Conservation (phyloP, 2,329 filamentous ascomycete species). For the Ceratocystis colombiana region DNA sequence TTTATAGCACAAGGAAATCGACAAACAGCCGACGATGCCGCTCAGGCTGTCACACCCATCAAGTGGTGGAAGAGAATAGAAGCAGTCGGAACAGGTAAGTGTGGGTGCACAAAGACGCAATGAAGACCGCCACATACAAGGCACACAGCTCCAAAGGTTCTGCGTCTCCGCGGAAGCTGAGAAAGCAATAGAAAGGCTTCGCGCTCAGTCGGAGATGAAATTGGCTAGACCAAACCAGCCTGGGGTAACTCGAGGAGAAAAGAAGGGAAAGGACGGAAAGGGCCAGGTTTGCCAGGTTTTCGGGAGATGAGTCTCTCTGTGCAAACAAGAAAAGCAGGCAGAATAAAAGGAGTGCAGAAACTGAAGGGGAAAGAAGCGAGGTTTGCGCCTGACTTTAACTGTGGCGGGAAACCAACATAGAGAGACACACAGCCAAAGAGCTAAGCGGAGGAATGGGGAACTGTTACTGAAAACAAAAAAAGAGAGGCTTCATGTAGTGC, state of each 20-base stretch:
- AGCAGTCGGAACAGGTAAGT: neutral
- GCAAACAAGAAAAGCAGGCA: slow-evolving; percentile 30
- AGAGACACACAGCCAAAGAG: neutral
- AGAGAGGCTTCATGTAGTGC: neutral
- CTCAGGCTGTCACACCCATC: neutral
- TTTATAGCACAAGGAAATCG: neutral
- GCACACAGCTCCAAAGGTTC: neutral
- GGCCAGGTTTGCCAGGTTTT: neutral
- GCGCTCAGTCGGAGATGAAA: neutral
- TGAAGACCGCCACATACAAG: neutral
- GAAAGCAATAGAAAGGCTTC: too few species aligned
- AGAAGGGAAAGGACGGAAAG: neutral
- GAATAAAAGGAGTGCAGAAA: neutral
- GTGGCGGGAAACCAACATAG: neutral
- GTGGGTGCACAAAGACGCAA: neutral
- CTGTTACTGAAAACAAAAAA: neutral
- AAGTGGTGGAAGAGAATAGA: neutral
- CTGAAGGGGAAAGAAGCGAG: neutral
- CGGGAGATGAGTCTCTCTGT: neutral
- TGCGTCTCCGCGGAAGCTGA: too few species aligned
- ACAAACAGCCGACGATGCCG: neutral
- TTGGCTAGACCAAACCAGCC: neutral
- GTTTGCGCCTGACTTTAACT: slow-evolving; percentile 2
- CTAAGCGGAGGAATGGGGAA: neutral
- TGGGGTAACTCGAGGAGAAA: neutral